Conservation (phyloP, 305 asterid species). For the Plantago coronopus region DNA sequence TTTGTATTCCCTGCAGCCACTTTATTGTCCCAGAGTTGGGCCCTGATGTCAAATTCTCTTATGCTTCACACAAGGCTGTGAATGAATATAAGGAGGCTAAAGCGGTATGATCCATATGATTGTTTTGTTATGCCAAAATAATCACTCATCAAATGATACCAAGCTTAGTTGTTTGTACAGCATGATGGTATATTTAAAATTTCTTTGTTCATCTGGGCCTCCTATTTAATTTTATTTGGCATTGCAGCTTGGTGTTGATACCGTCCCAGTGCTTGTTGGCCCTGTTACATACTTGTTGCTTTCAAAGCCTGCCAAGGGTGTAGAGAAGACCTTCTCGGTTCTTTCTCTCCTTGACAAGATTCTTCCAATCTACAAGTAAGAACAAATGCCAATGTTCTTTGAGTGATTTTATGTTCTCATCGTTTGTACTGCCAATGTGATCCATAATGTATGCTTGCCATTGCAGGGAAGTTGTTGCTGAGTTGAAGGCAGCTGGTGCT, state of each 20-base stretch:
- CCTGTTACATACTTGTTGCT: slow-evolving; percentile 79
- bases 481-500: slow-evolving; percentile 85
- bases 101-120: slow-evolving; percentile 48
- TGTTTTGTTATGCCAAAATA: background rate
- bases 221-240: slow-evolving; percentile 13
- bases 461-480: slow-evolving; percentile 80
- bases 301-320: slow-evolving; percentile 80
- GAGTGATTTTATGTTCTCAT: background rate
- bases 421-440: slow-evolving; percentile 6
- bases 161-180: too few relatives aligned
- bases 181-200: too few relatives aligned
- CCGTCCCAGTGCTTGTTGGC: slow-evolving; percentile 75
- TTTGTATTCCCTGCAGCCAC: slow-evolving; percentile 53
- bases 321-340: slow-evolving; percentile 61
- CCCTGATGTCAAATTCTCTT: slow-evolving; percentile 71
- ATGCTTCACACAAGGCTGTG: slow-evolving; percentile 93
- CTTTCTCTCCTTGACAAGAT: slow-evolving; percentile 77
- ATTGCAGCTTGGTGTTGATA: slow-evolving; percentile 67
- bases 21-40: slow-evolving; percentile 93
- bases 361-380: slow-evolving; percentile 78
- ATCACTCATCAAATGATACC: too few relatives aligned
- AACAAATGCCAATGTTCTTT: background rate
- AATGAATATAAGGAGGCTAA: slow-evolving; percentile 90
- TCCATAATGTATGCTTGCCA: slow-evolving; percentile 13
- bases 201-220: too few relatives aligned